Percentiles rank a stretch among this genome's conserved stretches.
These are phyloP conservation scores for Sporobolomyces roseus DNA, from an alignment of 768 basidiomycete species.

Conservation along the genomic window DNA sequence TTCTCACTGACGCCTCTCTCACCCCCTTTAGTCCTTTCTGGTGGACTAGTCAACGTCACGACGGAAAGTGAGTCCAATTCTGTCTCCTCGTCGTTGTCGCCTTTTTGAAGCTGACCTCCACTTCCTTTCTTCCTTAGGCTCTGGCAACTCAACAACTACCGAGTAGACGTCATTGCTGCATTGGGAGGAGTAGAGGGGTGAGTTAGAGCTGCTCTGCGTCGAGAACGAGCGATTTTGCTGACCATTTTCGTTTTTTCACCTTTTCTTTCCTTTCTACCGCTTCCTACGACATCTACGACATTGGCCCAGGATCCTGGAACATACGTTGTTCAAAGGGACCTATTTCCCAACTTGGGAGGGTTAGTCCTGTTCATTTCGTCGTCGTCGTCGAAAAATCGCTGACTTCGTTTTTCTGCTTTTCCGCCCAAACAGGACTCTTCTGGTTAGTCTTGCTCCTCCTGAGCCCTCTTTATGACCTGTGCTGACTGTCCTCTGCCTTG, in stretches of 20 bases:
- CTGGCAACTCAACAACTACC: conserved; percentile 97
- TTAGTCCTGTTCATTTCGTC: not conserved
- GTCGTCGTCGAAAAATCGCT: not conserved
- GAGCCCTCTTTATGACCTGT: too few species aligned
- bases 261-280: not conserved
- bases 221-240: not conserved
- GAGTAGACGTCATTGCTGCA: conserved; percentile 97
- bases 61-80: conserved; percentile 52
- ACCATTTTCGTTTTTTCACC: conserved; percentile 8
- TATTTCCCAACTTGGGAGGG: conserved; percentile 21
- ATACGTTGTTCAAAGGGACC: conserved; percentile 95
- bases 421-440: too few species aligned
- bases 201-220: not conserved
- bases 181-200: conserved; percentile 85
- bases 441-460: too few species aligned
- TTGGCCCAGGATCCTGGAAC: conserved; percentile 79
- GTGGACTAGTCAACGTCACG: conserved; percentile 92
- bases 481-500: too few species aligned
- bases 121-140: conserved; percentile 56
- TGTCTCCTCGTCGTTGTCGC: not conserved
- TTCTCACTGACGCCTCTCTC: conserved; percentile 24
- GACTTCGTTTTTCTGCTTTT: not conserved
- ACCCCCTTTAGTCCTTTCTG: conserved; percentile 82
- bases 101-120: not conserved
- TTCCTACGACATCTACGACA: too few species aligned